Evolutionary conservation across 257 asterid genomes (phyloP).

Genomic region (Gentiana macrophylla): DNA sequence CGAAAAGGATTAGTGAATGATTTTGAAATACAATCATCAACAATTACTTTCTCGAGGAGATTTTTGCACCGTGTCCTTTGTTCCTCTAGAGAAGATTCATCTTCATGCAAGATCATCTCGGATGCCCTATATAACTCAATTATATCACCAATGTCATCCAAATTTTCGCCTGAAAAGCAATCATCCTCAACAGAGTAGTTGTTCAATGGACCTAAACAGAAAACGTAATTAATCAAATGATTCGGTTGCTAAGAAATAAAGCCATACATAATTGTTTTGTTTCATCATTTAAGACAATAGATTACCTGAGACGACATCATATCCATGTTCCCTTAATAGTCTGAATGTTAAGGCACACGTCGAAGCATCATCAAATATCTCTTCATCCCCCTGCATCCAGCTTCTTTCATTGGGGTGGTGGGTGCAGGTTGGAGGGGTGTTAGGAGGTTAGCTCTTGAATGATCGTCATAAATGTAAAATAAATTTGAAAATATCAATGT

Average conservation of each 20-base stretch:
- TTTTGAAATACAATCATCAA: conserved; percentile 19
- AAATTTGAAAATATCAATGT: background rate
- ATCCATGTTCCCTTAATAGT: conserved; percentile 58
- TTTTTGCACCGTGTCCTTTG: conserved; percentile 35
- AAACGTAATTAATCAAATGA: background rate
- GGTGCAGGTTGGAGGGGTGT: background rate
- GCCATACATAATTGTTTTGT: background rate
- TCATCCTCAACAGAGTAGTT: conserved; percentile 27
- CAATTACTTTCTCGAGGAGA: conserved; percentile 38
- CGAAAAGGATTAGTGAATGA: conserved; percentile 26
- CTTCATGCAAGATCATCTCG: conserved; percentile 37
- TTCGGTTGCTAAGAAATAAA: too few relatives aligned
- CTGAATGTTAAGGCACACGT: conserved; percentile 80
- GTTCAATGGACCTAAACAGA: conserved; percentile 39
- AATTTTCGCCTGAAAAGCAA: conserved; percentile 30
- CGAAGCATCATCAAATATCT: conserved; percentile 60
- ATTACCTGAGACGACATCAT: conserved; percentile 57
- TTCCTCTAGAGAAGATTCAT: conserved; percentile 39
- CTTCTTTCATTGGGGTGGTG: conserved; percentile 23
- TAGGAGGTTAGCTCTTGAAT: background rate
- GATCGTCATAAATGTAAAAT: background rate
- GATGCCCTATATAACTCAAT: conserved; percentile 68
- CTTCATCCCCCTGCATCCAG: conserved; percentile 85
- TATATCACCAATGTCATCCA: conserved; percentile 31
- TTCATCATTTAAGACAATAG: conserved; percentile 9